Base-by-base conservation (phyloP, 805 yeast species). In the Pichia paraexigua region DNA sequence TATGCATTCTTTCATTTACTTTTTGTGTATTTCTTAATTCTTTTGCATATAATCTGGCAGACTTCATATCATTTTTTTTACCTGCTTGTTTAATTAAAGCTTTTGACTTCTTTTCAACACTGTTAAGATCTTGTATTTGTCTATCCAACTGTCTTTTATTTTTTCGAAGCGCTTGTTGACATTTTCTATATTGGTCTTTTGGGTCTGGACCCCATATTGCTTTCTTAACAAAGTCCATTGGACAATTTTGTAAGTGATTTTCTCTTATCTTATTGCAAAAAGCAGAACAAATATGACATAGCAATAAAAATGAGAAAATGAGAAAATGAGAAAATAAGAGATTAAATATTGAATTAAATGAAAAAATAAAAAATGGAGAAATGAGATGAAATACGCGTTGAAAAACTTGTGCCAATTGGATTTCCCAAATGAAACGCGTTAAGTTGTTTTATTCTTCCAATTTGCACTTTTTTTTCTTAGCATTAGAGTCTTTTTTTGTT, bases 181-280 rank as follows among this genome's bases (percentile, higher is more conserved):
- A 87, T 58, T 81, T 85, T 51, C 94, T 71, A 75, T 79, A 82
- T 61, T 85, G 95, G 61, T 88, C 98, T 62, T 85, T 84, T 42
- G 97, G 97, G 63, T 91, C 97, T 0, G 98, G 97, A 0, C 99
- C 99, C 85, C 95, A 92, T 40, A 92, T 83, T 5, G 91, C 87
- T 64, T 84, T 83, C 70, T 88, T 91, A 35, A 92, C 66, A 65
- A 75, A 85, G 63, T 92, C 89, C 98, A 92, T 92, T 18, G 17
- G 30, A 8, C 20, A 27, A 12, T 13, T 30, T 3, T 3, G 7
- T 3, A 13, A 17, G 9, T 25, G 10, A 8, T 25, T 5, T 20
- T 20, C 20, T 3, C 41, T 40, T 40, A 40, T 40, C 41, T 20
- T 17, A 2, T 5, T 15, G 5, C n/a, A 10, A 12, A 30, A 17